phyloP scores from a whole-genome alignment of 2,329 filamentous ascomycete genomes.

The Tolypocladium amazonense region DNA sequence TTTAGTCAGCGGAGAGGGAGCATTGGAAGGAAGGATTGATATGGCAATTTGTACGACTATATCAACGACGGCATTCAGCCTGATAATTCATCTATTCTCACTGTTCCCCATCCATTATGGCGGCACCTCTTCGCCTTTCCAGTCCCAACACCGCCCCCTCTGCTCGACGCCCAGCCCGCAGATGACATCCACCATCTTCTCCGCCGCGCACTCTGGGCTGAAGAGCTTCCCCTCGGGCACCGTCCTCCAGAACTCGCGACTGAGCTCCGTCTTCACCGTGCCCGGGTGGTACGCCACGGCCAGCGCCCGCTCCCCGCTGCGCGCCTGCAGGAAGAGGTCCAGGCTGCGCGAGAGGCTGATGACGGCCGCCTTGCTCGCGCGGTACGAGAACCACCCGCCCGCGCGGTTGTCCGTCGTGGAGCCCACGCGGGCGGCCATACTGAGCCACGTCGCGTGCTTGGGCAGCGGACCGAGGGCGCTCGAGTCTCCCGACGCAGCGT shows the following conservation, averaged over 20 bases:
- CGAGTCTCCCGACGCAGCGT: neutral
- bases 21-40: neutral
- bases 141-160: slow-evolving; percentile 59
- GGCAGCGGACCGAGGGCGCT: slow-evolving; percentile 25
- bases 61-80: neutral
- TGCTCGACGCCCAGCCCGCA: slow-evolving; percentile 35
- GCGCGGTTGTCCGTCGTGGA: slow-evolving; percentile 60
- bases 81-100: neutral
- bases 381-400: slow-evolving; percentile 77
- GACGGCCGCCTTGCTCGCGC: slow-evolving; percentile 64
- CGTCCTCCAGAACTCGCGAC: slow-evolving; percentile 58
- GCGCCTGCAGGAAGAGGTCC: slow-evolving; percentile 52
- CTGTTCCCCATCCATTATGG: slow-evolving; percentile 30
- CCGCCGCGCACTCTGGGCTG: slow-evolving; percentile 53
- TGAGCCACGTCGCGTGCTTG: slow-evolving; percentile 52
- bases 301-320: slow-evolving; percentile 51
- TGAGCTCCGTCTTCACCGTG: slow-evolving; percentile 67
- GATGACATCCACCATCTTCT: slow-evolving; percentile 52
- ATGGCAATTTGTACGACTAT: neutral
- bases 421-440: slow-evolving; percentile 70
- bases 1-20: too few relatives aligned
- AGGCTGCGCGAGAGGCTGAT: slow-evolving; percentile 62
- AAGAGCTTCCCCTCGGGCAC: slow-evolving; percentile 54
- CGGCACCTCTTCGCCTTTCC: slow-evolving; percentile 52
- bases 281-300: slow-evolving; percentile 68